Conservation (phyloP, 768 basidiomycete species). For the Naganishia onofrii region DNA sequence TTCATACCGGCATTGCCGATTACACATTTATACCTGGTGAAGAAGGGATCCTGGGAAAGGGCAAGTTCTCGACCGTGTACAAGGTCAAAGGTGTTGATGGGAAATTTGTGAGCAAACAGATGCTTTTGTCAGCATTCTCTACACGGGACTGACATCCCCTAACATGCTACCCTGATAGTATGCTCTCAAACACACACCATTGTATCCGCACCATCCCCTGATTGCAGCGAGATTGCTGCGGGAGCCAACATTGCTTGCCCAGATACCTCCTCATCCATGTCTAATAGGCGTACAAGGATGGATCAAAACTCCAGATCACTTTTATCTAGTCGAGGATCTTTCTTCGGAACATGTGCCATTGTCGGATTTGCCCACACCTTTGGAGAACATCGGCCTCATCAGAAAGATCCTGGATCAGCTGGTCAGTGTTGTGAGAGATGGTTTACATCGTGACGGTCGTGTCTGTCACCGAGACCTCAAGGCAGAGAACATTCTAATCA, state of each 20-base stretch:
- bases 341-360: constrained; percentile 22
- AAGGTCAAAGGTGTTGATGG: constrained; percentile 49
- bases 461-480: constrained; percentile 53
- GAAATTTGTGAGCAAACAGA: constrained; percentile 41
- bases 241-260: constrained; percentile 54
- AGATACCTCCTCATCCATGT: constrained; percentile 54
- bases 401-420: constrained; percentile 52
- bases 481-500: constrained; percentile 48
- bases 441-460: constrained; percentile 39
- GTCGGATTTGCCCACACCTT: constrained; percentile 10
- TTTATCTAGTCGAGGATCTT: constrained; percentile 53
- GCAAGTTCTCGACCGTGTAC: constrained; percentile 55
- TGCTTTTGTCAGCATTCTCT: neutral
- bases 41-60: constrained; percentile 50
- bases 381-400: constrained; percentile 14
- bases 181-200: constrained; percentile 55
- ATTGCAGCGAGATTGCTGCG: constrained; percentile 54
- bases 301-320: constrained; percentile 53
- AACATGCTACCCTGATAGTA: constrained; percentile 40
- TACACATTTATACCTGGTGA: constrained; percentile 47
- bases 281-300: constrained; percentile 54
- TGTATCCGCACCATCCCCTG: constrained; percentile 56
- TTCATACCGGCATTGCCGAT: constrained; percentile 51
- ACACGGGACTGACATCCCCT: neutral
- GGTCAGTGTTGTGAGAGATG: constrained; percentile 30